A percentile compares a stretch with the other conserved stretches of the same genome.
Conservation (phyloP, 257 asterid species). For the Haberlea rhodopensis region DNA sequence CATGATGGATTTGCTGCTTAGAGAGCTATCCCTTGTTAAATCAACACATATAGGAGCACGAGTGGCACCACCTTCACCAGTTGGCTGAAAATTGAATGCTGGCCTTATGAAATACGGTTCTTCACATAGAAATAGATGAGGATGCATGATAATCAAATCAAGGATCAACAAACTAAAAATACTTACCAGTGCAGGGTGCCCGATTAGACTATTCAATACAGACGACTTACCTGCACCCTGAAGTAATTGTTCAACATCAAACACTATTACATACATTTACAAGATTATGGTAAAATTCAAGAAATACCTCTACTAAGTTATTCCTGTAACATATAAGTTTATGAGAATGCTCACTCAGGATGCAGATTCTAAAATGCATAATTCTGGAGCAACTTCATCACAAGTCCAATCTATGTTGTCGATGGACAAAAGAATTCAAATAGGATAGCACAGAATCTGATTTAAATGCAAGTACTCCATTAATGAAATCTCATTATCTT, state of each 20-base stretch:
- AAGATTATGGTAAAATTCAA: background rate
- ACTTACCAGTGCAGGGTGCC: constrained; percentile 94
- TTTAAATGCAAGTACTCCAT: background rate
- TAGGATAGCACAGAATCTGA: background rate
- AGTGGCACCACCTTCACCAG: constrained; percentile 84
- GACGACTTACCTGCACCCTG: constrained; percentile 78
- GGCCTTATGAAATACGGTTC: background rate
- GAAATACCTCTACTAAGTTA: too few species aligned
- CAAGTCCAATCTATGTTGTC: background rate
- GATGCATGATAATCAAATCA: background rate
- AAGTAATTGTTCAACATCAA: background rate
- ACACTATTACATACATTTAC: too few species aligned
- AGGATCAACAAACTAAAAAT: constrained; percentile 1
- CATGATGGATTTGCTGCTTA: constrained; percentile 59
- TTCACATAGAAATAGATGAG: background rate
- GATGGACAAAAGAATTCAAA: background rate
- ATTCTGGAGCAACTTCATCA: background rate
- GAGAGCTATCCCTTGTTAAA: constrained; percentile 55
- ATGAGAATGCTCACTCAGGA: background rate
- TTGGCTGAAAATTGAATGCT: constrained; percentile 48
- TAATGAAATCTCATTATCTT: too few species aligned
- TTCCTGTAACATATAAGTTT: background rate
- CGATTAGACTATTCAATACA: constrained; percentile 83
- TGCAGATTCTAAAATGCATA: background rate
- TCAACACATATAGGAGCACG: constrained; percentile 70